Conservation (phyloP, 192 early-diverging fungal genomes). For the Umbelopsis sp. region DNA sequence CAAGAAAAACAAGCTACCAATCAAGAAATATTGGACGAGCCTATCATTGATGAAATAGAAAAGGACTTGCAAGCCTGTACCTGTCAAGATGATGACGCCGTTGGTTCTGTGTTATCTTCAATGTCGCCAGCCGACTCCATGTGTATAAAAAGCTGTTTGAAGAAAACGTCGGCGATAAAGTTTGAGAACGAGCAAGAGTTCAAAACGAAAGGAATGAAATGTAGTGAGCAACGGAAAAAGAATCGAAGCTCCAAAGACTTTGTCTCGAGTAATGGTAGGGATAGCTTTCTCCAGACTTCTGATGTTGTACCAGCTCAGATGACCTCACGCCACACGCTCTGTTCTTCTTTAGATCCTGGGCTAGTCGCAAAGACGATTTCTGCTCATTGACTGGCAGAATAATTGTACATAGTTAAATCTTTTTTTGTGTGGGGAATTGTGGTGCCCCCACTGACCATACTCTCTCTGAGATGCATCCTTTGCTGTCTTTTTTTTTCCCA, state of each 20-base stretch:
- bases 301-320: constrained; percentile 19
- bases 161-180: constrained; percentile 21
- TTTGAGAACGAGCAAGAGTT: background rate
- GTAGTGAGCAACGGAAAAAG: background rate
- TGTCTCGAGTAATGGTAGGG: background rate
- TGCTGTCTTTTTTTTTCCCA: too few relatives aligned
- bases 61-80: constrained; percentile 11
- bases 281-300: background rate
- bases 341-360: background rate
- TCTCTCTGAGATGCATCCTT: too few relatives aligned
- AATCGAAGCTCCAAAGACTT: background rate
- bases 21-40: constrained; percentile 33
- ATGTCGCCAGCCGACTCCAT: background rate
- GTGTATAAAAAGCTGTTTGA: constrained; percentile 34
- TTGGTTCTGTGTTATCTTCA: background rate
- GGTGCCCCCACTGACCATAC: too few relatives aligned
- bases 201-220: background rate
- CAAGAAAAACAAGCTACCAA: constrained; percentile 26
- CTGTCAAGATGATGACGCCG: background rate
- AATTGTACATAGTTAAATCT: too few relatives aligned
- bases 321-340: constrained; percentile 15
- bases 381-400: constrained; percentile 6
- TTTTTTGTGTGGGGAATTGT: too few relatives aligned
- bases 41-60: constrained; percentile 37
- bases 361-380: background rate